Base-by-base conservation (phyloP, 169 alveolate species). In the Plasmodium coatneyi region DNA sequence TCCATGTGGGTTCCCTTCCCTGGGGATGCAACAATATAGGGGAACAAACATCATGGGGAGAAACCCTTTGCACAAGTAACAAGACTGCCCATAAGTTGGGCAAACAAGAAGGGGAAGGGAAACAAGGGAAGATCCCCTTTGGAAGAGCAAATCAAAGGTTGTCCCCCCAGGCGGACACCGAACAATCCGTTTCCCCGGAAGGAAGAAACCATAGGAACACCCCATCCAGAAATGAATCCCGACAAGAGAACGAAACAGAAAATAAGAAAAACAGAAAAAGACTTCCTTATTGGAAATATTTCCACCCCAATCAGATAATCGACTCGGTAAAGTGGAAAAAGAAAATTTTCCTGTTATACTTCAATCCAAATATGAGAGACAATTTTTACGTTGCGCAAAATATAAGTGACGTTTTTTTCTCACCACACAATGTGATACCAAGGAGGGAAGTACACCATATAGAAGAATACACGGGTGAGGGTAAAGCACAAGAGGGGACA, bases 351-450 rank as follows among this genome's bases (percentile, higher is more conserved):
- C 7, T 89, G 30, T 41, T 89, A 39, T 89, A 89, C 52, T 89
- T 25, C 28, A 78, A 80, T 28, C 60, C 52, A 22, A 34, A 66
- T 9, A 7, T 89, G 54, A 32, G 6, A 16, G 49, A 79, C 16
- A 83, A 89, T 78, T 32, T 79, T n/a, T 89, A 89, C 52, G 28
- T 78, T 30, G 28, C 87, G 9, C 30, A 56, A 14, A 89, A 89
- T 52, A 78, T 89, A 70, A 89, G 81, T 66, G 89, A 83, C n/a
- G 80, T 19, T 14, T 34, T 25, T 66, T 3, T 66, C 5, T 66
- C 76, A 2, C 76, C 16, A 19, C 1, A 66, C 19, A 7, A 66
- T 66, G 76, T 66, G 14, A 10, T 9, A 28, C 76, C 30, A 28
- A 5, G n/a, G 36, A 9, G 36, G 76, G 76, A 41, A 28, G 16